Evolutionary conservation across 352 stramenopile genomes (phyloP), one percentile per base, ranked within the genome.

Genomic region (Blastocystis hominis): DNA sequence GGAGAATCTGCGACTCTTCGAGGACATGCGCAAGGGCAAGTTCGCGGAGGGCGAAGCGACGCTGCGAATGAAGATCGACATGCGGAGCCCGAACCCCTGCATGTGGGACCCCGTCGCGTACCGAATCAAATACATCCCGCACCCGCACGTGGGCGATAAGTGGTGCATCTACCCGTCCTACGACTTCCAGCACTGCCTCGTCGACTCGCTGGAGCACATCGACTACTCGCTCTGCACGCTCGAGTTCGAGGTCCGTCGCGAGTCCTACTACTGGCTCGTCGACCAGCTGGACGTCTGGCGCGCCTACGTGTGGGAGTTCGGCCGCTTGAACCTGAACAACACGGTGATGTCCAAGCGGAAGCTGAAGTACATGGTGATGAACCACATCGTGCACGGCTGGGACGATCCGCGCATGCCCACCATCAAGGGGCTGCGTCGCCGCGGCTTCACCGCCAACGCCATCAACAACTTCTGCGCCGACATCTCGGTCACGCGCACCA

Each of bases 161-260:
- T 99, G 97, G 96, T 98, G 96, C 90, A 98, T 99, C 90, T 99
- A 99, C 91, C 97, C 97, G 9, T 97, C 95, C 3, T 99, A 99
- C 91, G 97, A 99, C 92, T 99, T 97, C 90, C 98, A 96, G 86
- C 97, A 99, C 92, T 98, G 96, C 91, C 97, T 98, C n/a, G 93
- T 96, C 61, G 95, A 98, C 89, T 96, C 95, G 40, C 91, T 98
- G 15, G 97, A 99, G 91, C 93, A 98, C 90, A 97, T 99, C 89
- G 96, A 98, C 91, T 98, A 99, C 91, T 98, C 94, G 69, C 98
- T 99, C 88, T 99, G 97, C 91, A 99, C 96, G 50, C 93, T 99
- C 79, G 97, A 99, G 91, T 99, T 99, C 90, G 96, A 99, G 91
- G 55, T 75, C 6, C 78, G 72, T 0, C 76, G 81, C 54, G 96